These are phyloP conservation scores for Candida sp. DNA, from an alignment of 1,139 yeast genomes.

Conservation along the genomic window DNA sequence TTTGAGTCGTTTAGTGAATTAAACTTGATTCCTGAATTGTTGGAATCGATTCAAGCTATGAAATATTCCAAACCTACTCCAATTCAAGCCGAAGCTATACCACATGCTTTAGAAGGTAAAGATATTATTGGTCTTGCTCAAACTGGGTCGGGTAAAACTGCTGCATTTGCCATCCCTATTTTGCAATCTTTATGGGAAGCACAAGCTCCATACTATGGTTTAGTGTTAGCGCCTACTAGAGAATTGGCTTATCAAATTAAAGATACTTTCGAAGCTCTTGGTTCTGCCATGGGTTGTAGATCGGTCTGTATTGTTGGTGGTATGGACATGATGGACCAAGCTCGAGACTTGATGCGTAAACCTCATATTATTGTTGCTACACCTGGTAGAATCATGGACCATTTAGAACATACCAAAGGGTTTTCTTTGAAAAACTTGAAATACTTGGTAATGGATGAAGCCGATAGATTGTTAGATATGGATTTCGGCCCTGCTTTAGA, in stretches of 20 bases:
- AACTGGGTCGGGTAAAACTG: constrained; percentile 85
- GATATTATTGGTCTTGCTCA: constrained; percentile 82
- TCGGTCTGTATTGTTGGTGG: constrained; percentile 94
- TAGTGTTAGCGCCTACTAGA: constrained; percentile 94
- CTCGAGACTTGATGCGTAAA: constrained; percentile 86
- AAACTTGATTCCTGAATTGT: constrained; percentile 72
- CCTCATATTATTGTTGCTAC: constrained; percentile 97
- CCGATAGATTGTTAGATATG: constrained; percentile 92
- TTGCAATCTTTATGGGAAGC: constrained; percentile 88
- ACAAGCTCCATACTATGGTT: constrained; percentile 83
- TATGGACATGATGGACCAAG: constrained; percentile 98
- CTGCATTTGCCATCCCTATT: constrained; percentile 87
- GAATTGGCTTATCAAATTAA: constrained; percentile 96
- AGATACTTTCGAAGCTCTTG: constrained; percentile 93
- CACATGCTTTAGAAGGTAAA: constrained; percentile 84
- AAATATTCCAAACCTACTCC: constrained; percentile 78
- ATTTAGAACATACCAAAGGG: constrained; percentile 92
- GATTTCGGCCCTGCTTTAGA: constrained; percentile 96
- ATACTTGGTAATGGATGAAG: constrained; percentile 94
- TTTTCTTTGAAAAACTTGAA: constrained; percentile 77
- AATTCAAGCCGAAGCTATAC: constrained; percentile 88
- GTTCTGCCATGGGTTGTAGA: constrained; percentile 85
- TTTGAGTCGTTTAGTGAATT: constrained; percentile 47
- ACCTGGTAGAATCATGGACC: constrained; percentile 79
- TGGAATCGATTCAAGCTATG: constrained; percentile 72